Evolutionary conservation across 805 yeast genomes (phyloP).

Genomic region (Wickerhamomyces alni): DNA sequence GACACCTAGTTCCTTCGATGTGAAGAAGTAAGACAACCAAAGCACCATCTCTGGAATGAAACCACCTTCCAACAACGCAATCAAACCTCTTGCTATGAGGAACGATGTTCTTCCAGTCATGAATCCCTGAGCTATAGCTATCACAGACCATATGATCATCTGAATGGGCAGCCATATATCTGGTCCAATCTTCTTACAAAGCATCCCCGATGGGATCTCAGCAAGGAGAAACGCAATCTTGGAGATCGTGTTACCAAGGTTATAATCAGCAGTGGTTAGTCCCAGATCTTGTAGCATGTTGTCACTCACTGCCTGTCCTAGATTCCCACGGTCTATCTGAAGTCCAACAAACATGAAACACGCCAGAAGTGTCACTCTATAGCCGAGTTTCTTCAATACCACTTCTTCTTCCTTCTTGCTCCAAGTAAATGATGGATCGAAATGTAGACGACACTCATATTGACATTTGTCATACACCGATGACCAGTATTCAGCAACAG

Average conservation of each 20-base stretch:
- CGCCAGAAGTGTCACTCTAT: slow-evolving; percentile 48
- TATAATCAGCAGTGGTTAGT: slow-evolving; percentile 50
- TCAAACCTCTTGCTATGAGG: slow-evolving; percentile 39
- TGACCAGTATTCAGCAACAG: slow-evolving; percentile 38
- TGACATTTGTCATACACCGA: slow-evolving; percentile 38
- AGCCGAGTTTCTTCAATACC: slow-evolving; percentile 44
- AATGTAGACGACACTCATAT: slow-evolving; percentile 47
- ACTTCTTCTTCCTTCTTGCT: slow-evolving; percentile 41
- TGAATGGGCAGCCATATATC: slow-evolving; percentile 57
- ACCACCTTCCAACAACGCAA: slow-evolving; percentile 60
- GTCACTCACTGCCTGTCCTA: slow-evolving; percentile 54
- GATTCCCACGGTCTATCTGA: slow-evolving; percentile 52
- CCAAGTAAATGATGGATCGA: slow-evolving; percentile 57
- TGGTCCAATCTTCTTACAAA: slow-evolving; percentile 56
- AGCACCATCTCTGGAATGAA: slow-evolving; percentile 58
- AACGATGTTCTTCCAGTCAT: slow-evolving; percentile 37
- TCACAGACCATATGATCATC: slow-evolving; percentile 51
- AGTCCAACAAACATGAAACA: slow-evolving; percentile 52
- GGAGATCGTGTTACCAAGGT: slow-evolving; percentile 50
- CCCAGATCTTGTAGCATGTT: slow-evolving; percentile 44
- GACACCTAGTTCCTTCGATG: slow-evolving; percentile 49
- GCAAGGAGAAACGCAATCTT: slow-evolving; percentile 44
- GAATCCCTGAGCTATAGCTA: slow-evolving; percentile 45
- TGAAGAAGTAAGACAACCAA: slow-evolving; percentile 67
- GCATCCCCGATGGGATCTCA: slow-evolving; percentile 59